phyloP scores from a whole-genome alignment of 2,329 filamentous ascomycete species.

The Ophiostoma angusticollis region DNA sequence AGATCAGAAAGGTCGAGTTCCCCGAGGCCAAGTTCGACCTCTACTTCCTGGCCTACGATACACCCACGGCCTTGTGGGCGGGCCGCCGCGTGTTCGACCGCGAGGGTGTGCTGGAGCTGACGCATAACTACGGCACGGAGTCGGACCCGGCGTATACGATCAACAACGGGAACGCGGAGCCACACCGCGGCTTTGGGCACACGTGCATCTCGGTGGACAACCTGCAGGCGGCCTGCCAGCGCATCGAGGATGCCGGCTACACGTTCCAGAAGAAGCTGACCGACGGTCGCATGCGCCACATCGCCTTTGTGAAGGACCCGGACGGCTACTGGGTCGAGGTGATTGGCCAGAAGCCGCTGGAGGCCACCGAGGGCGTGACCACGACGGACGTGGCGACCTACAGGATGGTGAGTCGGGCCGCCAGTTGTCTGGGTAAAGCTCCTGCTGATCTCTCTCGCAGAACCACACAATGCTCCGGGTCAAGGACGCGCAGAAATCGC shows the following conservation, averaged over 20 bases:
- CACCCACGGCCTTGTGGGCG: conserved; percentile 57
- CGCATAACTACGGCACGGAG: conserved; percentile 80
- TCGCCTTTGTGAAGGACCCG: conserved; percentile 83
- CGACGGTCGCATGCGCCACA: conserved; percentile 75
- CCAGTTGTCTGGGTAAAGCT: no score
- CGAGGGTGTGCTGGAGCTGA: conserved; percentile 80
- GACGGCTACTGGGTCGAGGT: conserved; percentile 83
- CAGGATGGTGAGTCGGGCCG: conserved; percentile 48
- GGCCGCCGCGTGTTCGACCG: conserved; percentile 66
- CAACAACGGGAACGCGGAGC: conserved; percentile 84
- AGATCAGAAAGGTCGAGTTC: conserved; percentile 68
- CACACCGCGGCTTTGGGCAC: conserved; percentile 73
- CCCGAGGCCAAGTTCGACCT: conserved; percentile 87
- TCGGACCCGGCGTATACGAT: conserved; percentile 66
- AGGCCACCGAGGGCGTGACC: conserved; percentile 58
- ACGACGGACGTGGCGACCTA: conserved; percentile 66
- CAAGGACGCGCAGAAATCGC: conserved; percentile 62
- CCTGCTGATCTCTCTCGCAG: no score
- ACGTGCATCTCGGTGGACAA: conserved; percentile 72
- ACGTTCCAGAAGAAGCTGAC: conserved; percentile 89
- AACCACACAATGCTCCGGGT: conserved; percentile 94
- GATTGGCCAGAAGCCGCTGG: conserved; percentile 57
- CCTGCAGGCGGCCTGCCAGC: conserved; percentile 78
- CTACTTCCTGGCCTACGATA: conserved; percentile 88
- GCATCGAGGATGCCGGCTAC: conserved; percentile 82